Conservation (phyloP, 1,139 yeast genomes). For the Lodderomyces elongisporus region DNA sequence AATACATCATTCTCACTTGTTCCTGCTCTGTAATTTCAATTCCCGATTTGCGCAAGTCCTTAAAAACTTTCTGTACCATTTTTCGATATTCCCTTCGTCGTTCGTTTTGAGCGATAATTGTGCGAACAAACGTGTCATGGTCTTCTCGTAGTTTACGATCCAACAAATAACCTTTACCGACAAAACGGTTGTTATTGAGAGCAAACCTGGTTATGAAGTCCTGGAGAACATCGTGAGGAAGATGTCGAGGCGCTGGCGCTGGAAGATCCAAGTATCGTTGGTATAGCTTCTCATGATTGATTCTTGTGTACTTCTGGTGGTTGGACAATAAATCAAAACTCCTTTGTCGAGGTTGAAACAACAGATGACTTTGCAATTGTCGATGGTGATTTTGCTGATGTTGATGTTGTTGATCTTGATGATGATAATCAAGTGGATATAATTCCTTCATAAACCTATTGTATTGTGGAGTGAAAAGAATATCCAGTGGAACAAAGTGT, state of each 20-base stretch:
- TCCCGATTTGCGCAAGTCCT: conserved; percentile 22
- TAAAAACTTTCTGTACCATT: conserved; percentile 21
- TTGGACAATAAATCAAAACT: conserved; percentile 10
- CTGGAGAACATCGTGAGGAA: conserved; percentile 33
- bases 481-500: not conserved
- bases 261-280: conserved; percentile 34
- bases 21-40: conserved; percentile 29
- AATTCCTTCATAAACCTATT: conserved; percentile 27
- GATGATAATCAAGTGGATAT: conserved; percentile 23
- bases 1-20: conserved; percentile 25
- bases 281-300: conserved; percentile 26
- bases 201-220: conserved; percentile 28
- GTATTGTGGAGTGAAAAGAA: conserved; percentile 5
- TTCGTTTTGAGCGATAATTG: conserved; percentile 4
- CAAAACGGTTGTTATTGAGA: conserved; percentile 5
- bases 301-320: conserved; percentile 14
- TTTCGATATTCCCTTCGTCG: conserved; percentile 17
- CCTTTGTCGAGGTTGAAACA: conserved; percentile 4
- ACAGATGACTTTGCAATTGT: too few relatives aligned
- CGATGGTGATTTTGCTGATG: conserved; percentile 1
- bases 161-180: conserved; percentile 4
- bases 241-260: conserved; percentile 27
- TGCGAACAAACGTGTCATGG: not conserved
- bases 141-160: conserved; percentile 3
- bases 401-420: too few relatives aligned